Evolutionary conservation across 441 rosid species (phyloP), one percentile per base, ranked within the genome.

Genomic region (Cnidoscolus chayamansa): DNA sequence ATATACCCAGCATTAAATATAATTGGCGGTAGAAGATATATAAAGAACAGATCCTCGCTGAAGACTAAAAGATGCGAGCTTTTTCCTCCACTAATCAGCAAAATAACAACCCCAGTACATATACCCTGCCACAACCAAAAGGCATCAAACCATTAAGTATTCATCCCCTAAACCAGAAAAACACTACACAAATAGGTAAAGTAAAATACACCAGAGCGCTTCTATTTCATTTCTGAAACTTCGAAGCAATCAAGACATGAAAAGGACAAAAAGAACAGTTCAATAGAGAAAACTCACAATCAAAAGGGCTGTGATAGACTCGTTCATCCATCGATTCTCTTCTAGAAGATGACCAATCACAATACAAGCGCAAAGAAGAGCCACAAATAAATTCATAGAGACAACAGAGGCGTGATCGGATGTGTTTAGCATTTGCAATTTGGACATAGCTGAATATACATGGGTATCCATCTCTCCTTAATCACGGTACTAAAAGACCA

Each of bases 31-130:
- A 92, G 83, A 68, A 94, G 96, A 85, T 94, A 94, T 66, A 92
- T 92, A 73, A 94, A 94, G 91, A 94, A 94, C 68, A 92, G 90
- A 85, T 94, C 99, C 90, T 94, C 98, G 71, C 99, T 94, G 80
- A 94, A 94, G 68, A 92, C 96, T 64, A 94, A 77, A 59, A 94
- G 88, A 84, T 87, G 98, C 5, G 98, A 94, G 81, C 87, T 89
- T 80, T 81, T 94, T 65, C 97, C 95, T 45, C 88, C 88, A 72
- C 88, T 90, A n/a, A 80, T 37, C 71, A 88, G 81, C 87, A 94
- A 83, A 76, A 94, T 89, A 69, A 91, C 82, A 0, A 86, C 84
- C 20, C 98, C 98, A 3, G 98, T 84, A 72, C 78, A 75, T 63
- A 94, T 65, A 32, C 99, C 99, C 99, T 92, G 86, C 84, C 75